A percentile compares a stretch with the other conserved stretches of the same genome.
Evolutionary conservation across 208 protist species (phyloP).

Genomic region (Wallacemonas sp.): DNA sequence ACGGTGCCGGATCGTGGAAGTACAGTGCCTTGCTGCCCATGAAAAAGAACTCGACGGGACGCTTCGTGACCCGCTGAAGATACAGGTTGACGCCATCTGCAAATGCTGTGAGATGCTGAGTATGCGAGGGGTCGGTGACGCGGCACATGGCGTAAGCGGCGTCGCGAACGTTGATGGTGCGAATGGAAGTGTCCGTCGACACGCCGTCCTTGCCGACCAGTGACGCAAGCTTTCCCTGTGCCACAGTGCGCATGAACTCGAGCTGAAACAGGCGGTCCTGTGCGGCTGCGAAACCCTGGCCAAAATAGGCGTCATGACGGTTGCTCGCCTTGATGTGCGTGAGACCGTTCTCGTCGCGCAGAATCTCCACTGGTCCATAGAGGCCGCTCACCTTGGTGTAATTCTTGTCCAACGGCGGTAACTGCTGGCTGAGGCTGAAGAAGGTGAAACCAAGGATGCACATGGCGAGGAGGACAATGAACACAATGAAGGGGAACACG

Average conservation of each 20-base stretch:
- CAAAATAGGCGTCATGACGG: conserved; percentile 58
- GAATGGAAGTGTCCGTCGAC: conserved; percentile 27
- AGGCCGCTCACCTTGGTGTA: conserved; percentile 42
- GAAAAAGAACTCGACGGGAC: conserved; percentile 65
- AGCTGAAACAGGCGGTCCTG: conserved; percentile 72
- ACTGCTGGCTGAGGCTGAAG: conserved; percentile 42
- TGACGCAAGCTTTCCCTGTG: conserved; percentile 27
- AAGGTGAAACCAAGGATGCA: conserved; percentile 45
- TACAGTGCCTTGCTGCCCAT: conserved; percentile 29
- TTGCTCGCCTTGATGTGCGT: conserved; percentile 46
- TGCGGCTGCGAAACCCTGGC: conserved; percentile 56
- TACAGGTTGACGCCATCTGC: conserved; percentile 57
- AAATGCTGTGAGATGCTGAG: conserved; percentile 37
- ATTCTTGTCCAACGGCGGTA: conserved; percentile 42
- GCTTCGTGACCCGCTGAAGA: conserved; percentile 36
- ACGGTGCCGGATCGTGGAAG: conserved; percentile 46
- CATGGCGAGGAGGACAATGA: conserved; percentile 38
- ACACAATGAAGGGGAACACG: conserved; percentile 44
- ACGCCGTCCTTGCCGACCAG: conserved; percentile 34
- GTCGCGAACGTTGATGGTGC: conserved; percentile 44
- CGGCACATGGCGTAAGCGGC: conserved; percentile 39
- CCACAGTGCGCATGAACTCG: conserved; percentile 48
- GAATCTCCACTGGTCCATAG: conserved; percentile 35
- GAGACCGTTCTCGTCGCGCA: conserved; percentile 45
- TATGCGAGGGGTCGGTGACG: conserved; percentile 12